Conservation (phyloP, 208 protist species). For the Zelonia costaricensis region DNA sequence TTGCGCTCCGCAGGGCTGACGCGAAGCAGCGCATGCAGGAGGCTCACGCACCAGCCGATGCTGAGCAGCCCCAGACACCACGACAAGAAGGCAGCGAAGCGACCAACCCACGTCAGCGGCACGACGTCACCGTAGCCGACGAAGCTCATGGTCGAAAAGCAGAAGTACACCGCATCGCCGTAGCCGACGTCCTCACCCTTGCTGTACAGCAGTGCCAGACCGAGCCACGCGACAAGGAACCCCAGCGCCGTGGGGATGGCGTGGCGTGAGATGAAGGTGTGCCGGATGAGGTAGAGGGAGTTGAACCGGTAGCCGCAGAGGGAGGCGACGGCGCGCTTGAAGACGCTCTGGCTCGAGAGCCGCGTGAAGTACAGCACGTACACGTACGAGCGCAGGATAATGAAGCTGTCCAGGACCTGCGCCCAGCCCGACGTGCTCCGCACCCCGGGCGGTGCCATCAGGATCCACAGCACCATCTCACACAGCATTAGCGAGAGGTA, state of each 20-base stretch:
- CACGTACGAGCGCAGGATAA: constrained; percentile 71
- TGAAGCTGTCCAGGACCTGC: constrained; percentile 49
- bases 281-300: constrained; percentile 39
- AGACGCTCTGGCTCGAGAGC: constrained; percentile 34
- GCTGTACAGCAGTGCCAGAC: constrained; percentile 47
- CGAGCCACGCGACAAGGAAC: constrained; percentile 33
- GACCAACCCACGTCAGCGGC: constrained; percentile 44
- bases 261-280: constrained; percentile 32
- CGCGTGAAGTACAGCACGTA: constrained; percentile 53
- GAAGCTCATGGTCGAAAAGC: constrained; percentile 47
- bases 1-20: constrained; percentile 52
- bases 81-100: constrained; percentile 47
- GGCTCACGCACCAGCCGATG: constrained; percentile 48
- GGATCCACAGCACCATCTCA: constrained; percentile 74
- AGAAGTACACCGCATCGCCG: constrained; percentile 57
- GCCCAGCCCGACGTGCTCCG: constrained; percentile 20
- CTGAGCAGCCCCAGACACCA: constrained; percentile 47
- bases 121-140: constrained; percentile 58
- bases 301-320: constrained; percentile 50
- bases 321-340: constrained; percentile 47
- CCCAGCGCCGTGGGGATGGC: constrained; percentile 19
- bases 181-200: constrained; percentile 46
- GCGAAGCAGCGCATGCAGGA: constrained; percentile 39
- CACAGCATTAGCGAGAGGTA: constrained; percentile 31
- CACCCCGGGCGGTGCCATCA: constrained; percentile 60